Evolutionary conservation across 73 alveolate species (phyloP).

Genomic region (Paramecium octaurelia): DNA sequence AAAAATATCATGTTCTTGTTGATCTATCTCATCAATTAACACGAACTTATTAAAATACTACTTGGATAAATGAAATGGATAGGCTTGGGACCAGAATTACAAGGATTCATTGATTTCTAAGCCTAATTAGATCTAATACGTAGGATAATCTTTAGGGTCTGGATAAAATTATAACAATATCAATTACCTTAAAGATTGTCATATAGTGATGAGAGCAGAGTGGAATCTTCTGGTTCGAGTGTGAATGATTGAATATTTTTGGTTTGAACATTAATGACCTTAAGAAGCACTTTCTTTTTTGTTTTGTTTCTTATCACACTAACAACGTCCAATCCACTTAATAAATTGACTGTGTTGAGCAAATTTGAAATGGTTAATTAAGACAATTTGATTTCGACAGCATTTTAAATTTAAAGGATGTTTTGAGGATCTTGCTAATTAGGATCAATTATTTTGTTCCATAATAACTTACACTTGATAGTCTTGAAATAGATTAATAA

Average conservation of each 20-base stretch:
- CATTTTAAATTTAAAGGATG: not conserved
- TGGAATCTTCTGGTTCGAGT: not conserved
- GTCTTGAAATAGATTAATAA: not conserved
- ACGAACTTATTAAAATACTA: not conserved
- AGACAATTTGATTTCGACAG: not conserved
- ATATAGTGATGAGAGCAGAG: not conserved
- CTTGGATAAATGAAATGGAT: not conserved
- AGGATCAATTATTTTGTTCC: not conserved
- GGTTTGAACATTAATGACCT: not conserved
- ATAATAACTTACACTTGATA: not conserved
- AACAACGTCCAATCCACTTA: not conserved
- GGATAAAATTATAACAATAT: not conserved
- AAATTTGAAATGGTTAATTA: not conserved
- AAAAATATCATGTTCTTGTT: constrained; percentile 13
- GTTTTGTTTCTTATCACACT: not conserved
- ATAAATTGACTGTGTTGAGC: not conserved
- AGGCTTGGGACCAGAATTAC: not conserved
- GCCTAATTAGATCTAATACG: not conserved
- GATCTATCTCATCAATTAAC: not conserved
- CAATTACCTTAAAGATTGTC: not conserved
- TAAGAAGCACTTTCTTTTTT: not conserved
- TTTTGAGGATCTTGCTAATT: not conserved
- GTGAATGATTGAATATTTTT: not conserved
- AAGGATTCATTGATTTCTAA: not conserved
- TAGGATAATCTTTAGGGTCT: not conserved